These are phyloP conservation scores for Candida sphagnicola DNA, from an alignment of 805 yeast species.

Conservation along the genomic window DNA sequence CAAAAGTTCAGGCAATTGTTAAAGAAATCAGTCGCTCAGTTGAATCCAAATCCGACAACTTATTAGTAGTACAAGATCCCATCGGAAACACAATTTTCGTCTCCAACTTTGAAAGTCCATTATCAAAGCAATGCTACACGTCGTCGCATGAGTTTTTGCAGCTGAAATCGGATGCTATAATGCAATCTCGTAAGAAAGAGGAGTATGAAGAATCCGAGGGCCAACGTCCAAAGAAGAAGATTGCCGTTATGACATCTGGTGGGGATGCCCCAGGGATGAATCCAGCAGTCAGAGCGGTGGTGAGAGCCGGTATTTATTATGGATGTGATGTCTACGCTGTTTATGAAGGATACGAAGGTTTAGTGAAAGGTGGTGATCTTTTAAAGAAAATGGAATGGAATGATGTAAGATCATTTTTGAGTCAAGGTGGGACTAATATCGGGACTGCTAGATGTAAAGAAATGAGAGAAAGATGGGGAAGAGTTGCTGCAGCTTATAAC, in stretches of 20 bases:
- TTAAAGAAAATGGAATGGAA: slow-evolving; percentile 67
- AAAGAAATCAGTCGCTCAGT: too few relatives aligned
- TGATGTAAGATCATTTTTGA: slow-evolving; percentile 67
- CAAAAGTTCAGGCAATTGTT: too few relatives aligned
- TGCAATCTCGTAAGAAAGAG: slow-evolving; percentile 10
- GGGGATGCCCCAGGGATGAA: slow-evolving; percentile 85
- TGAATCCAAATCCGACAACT: too few relatives aligned
- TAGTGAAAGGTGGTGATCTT: slow-evolving; percentile 60
- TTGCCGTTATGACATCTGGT: slow-evolving; percentile 78
- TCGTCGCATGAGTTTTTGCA: slow-evolving; percentile 27
- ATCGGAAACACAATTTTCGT: slow-evolving; percentile 29
- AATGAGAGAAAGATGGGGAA: slow-evolving; percentile 63
- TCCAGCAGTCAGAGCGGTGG: slow-evolving; percentile 70
- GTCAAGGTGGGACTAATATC: slow-evolving; percentile 72
- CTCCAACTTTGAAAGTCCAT: slow-evolving; percentile 18
- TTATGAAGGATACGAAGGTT: slow-evolving; percentile 72
- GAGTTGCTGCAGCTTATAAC: slow-evolving; percentile 60
- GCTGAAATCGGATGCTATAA: slow-evolving; percentile 17
- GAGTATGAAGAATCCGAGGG: slow-evolving; percentile 4
- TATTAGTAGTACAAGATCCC: slow-evolving; percentile 33
- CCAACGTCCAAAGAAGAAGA: slow-evolving; percentile 35
- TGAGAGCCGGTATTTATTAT: slow-evolving; percentile 59
- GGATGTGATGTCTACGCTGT: slow-evolving; percentile 67
- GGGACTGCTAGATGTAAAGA: slow-evolving; percentile 75
- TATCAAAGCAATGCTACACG: slow-evolving; percentile 15